A percentile compares a stretch with the other conserved stretches of the same genome.
phyloP scores from a whole-genome alignment of 2,329 filamentous ascomycete species.

The Colletotrichum melonis region DNA sequence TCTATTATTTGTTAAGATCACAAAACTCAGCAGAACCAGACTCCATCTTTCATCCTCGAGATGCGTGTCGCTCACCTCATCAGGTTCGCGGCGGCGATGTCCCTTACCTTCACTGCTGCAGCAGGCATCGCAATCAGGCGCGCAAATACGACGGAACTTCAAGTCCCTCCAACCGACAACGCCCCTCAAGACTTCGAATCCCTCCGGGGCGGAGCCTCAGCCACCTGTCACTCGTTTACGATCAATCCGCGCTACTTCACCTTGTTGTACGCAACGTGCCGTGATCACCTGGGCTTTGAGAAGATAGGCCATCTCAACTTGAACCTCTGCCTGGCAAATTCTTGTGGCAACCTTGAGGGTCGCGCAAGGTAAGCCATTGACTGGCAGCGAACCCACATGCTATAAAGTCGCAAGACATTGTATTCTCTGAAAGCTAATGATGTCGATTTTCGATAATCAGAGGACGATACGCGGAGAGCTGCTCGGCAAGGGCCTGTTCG shows the following conservation, averaged over 20 bases:
- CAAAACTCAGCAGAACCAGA: no score
- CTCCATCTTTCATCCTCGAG: no score
- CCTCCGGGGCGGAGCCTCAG: not conserved
- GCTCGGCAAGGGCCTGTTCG: not conserved
- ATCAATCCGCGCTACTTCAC: not conserved
- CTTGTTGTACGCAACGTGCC: not conserved
- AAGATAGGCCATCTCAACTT: not conserved
- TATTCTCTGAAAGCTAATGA: not conserved
- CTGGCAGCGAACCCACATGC: not conserved
- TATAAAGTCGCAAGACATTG: not conserved
- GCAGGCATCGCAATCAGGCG: not conserved
- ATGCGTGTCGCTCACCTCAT: not conserved
- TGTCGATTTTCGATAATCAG: not conserved
- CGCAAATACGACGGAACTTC: not conserved
- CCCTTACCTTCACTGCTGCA: not conserved
- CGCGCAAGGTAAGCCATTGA: not conserved
- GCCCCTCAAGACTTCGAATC: not conserved
- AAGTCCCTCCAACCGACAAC: not conserved
- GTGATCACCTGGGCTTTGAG: not conserved
- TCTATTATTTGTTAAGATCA: no score
- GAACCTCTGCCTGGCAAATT: not conserved
- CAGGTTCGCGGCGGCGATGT: not conserved
- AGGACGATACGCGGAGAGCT: not conserved
- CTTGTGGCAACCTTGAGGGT: not conserved
- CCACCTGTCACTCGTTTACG: not conserved